Conservation (phyloP, 371 early-diverging fungal genomes). For the Mortierella sp. region DNA sequence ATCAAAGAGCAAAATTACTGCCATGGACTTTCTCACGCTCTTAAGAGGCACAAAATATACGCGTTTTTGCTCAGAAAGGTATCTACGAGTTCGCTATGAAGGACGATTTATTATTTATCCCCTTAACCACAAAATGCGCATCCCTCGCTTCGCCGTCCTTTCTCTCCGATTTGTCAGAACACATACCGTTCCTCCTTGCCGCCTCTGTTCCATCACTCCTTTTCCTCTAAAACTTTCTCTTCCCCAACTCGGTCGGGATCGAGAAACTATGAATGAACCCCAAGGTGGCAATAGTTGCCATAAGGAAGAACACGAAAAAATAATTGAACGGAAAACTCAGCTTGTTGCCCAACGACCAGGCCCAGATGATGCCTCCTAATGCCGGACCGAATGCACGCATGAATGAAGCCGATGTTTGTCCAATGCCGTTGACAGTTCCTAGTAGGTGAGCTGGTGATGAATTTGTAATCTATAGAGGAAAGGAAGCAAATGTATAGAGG, state of each 20-base stretch:
- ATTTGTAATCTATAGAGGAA: conserved; percentile 64
- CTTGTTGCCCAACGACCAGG: conserved; percentile 70
- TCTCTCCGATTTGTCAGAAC: too few species aligned
- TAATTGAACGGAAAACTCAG: conserved; percentile 74
- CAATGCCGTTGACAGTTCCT: conserved; percentile 79
- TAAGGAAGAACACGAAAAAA: conserved; percentile 70
- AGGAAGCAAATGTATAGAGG: background rate
- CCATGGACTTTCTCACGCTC: too few species aligned
- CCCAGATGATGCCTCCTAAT: conserved; percentile 75
- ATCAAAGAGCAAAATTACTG: too few species aligned
- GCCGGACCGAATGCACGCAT: conserved; percentile 79
- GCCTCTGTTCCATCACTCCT: background rate
- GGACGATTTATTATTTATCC: too few species aligned
- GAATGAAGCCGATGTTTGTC: conserved; percentile 72
- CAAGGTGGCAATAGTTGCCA: conserved; percentile 56
- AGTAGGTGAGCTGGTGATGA: conserved; percentile 68
- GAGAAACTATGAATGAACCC: conserved; percentile 60
- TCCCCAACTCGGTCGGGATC: conserved; percentile 55
- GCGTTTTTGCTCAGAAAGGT: too few species aligned
- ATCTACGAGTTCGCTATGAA: too few species aligned
- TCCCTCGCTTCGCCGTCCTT: too few species aligned
- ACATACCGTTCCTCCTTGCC: background rate
- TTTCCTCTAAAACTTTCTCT: background rate
- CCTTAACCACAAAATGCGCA: too few species aligned
- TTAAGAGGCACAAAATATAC: too few species aligned